Base-by-base conservation (phyloP, 805 yeast genomes). In the Sugiyamaella lignohabitans region DNA sequence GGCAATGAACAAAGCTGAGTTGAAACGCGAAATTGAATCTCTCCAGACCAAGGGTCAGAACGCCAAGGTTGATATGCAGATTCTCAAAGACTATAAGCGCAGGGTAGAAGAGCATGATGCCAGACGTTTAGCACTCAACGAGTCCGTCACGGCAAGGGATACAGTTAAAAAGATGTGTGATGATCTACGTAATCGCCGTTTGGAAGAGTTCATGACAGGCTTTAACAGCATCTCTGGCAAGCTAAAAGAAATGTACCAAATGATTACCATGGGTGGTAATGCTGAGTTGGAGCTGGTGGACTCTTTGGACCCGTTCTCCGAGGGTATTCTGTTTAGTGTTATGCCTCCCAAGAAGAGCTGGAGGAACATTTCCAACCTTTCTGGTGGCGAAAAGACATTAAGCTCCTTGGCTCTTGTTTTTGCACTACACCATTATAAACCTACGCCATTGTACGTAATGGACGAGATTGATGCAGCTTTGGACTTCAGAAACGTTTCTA, bases 321-420 rank as follows among this genome's bases (percentile, higher is more conserved):
- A 93, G 67, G 99, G 99, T 27, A 89, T 93, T 34, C 69, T 89
- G 37, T 93, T 93, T 65, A 85, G 96, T 64, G 98, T 93, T 4
- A 93, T 93, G 98, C 99, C 99, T 1, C 99, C 99, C 0, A 91
- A 88, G 68, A 93, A 93, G 64, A 82, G 94, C 34, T 93, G 99
- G 99, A 84, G 85, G 61, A 93, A 93, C 59, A 93, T 93, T 45
- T 80, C 95, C 17, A 93, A 93, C 59, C 68, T 93, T 47, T 88
- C 97, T 2, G 99, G 99, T 55, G 99, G 99, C 53, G 99, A 93
- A 59, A 93, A 93, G 67, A 93, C 99, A 0, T 74, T 93, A 52
- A 84, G 95, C 58, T 91, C 98, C 0, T 72, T 93, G 58, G 98
- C 98, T 0, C 71, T 93, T 56, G 98, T 93, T 2, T 93, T 93